Evolutionary conservation across 2,329 filamentous ascomycete genomes (phyloP).

Genomic region (Fusarium tjaetaba): DNA sequence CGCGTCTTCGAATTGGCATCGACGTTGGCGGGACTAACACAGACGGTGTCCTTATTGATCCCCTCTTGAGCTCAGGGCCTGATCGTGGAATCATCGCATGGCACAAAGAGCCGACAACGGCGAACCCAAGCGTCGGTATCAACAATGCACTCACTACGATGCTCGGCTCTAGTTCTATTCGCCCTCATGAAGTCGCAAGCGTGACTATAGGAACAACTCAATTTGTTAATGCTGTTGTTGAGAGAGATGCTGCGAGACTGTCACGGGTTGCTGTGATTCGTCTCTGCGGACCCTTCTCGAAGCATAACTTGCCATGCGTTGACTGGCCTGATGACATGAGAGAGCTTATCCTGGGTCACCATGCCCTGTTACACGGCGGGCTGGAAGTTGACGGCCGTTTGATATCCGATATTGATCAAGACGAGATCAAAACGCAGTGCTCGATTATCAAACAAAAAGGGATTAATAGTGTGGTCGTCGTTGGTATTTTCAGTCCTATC

Average conservation of each 20-base stretch:
- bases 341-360: conserved; percentile 57
- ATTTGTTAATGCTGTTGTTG: conserved; percentile 68
- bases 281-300: conserved; percentile 63
- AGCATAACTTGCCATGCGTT: conserved; percentile 60
- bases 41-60: conserved; percentile 62
- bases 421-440: conserved; percentile 53
- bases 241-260: conserved; percentile 60
- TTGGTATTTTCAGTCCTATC: conserved; percentile 64
- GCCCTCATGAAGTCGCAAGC: conserved; percentile 54
- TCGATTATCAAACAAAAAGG: conserved; percentile 51
- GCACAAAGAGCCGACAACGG: conserved; percentile 60
- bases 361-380: conserved; percentile 59
- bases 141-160: conserved; percentile 56
- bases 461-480: conserved; percentile 59
- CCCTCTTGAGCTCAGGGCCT: conserved; percentile 46
- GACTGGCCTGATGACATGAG: conserved; percentile 64
- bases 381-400: conserved; percentile 61
- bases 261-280: conserved; percentile 64
- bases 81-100: conserved; percentile 59
- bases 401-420: conserved; percentile 57
- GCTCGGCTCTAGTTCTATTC: conserved; percentile 49
- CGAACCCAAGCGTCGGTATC: conserved; percentile 59
- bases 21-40: conserved; percentile 64
- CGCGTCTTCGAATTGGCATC: conserved; percentile 55
- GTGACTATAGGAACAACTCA: conserved; percentile 67